Evolutionary conservation across 1,139 yeast species (phyloP), one percentile per base, ranked within the genome.

Genomic region (Suhomyces bolitotheri): DNA sequence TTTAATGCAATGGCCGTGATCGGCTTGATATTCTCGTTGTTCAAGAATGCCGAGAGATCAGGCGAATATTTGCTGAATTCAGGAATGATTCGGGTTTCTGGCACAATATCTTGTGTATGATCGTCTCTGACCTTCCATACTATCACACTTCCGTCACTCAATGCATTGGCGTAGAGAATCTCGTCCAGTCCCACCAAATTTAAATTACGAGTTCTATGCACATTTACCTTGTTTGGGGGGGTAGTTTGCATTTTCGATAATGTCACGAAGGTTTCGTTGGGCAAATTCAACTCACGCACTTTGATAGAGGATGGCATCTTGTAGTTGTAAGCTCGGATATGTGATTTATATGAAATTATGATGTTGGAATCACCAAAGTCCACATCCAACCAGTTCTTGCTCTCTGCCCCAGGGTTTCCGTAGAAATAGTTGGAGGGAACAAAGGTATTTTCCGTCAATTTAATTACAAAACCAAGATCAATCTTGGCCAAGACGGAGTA

Each of bases 321-420:
- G 40, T 51, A 65, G 34, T 62, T 55, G 21, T 57, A 49, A 5
- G 59, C 66, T 17, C 54, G 50, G 23, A 74, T 51, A 10, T 45
- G 41, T 2, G 45, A 26, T 2, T 44, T 53, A 39, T 54, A 51
- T 38, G 64, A 50, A 4, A 72, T 25, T 1, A 73, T 51, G 4
- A 73, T 52, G 39, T 64, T 64, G 29, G 54, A 51, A 16, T 73
- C 78, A 1, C 78, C 82, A 49, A 73, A 78, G 56, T 82, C 90
- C 20, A 77, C 74, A 31, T 66, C 64, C 39, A 72, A 25, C 11
- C 33, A 34, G 32, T 46, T 46, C 7, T 36, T 29, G 17, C 28
- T 11, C 12, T 27, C 24, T 2, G 29, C 27, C 4, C 31, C 23
- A 4, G 47, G 45, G 10, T 30, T 37, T 10, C 47, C 46, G 25